Percentiles rank a stretch among this genome's conserved stretches.
phyloP scores from a whole-genome alignment of 2,329 filamentous ascomycete genomes.

The Paecilomyces niveus region DNA sequence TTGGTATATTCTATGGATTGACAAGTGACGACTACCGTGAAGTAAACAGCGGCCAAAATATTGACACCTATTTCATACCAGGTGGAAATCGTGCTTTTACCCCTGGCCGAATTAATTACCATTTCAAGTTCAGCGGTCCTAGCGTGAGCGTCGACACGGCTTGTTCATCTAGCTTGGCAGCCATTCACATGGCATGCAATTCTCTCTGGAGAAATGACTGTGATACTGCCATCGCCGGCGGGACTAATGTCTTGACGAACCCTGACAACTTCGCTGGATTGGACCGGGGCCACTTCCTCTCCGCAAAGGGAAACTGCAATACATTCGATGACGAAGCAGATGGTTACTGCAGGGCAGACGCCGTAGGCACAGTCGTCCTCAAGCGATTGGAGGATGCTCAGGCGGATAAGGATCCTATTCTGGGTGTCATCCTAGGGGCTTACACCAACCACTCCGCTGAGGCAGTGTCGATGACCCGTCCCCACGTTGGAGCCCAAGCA shows the following conservation, averaged over 20 bases:
- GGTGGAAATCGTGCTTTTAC: slow-evolving; percentile 55
- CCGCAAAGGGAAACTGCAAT: slow-evolving; percentile 39
- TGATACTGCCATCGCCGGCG: slow-evolving; percentile 73
- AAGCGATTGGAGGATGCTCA: slow-evolving; percentile 46
- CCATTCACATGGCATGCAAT: slow-evolving; percentile 64
- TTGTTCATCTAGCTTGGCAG: slow-evolving; percentile 65
- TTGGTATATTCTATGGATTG: slow-evolving; percentile 67
- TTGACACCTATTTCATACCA: slow-evolving; percentile 61
- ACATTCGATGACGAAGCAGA: slow-evolving; percentile 44
- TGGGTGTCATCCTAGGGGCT: slow-evolving; percentile 37
- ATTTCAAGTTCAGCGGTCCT: slow-evolving; percentile 67
- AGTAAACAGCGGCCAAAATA: slow-evolving; percentile 62
- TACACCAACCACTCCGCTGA: slow-evolving; percentile 40
- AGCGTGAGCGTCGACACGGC: slow-evolving; percentile 67
- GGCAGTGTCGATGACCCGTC: slow-evolving; percentile 41
- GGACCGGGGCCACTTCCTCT: slow-evolving; percentile 43
- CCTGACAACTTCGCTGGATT: slow-evolving; percentile 70
- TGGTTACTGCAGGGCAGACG: slow-evolving; percentile 50
- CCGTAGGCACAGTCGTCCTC: slow-evolving; percentile 42
- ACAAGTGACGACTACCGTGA: slow-evolving; percentile 62
- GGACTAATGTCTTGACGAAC: slow-evolving; percentile 67
- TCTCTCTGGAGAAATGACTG: slow-evolving; percentile 67
- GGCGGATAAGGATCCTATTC: slow-evolving; percentile 40
- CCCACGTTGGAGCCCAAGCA: slow-evolving; percentile 32
- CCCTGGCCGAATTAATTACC: slow-evolving; percentile 63